These are phyloP conservation scores for Apiotrichum akiyoshidainum DNA, from an alignment of 1,284 basidiomycete genomes.

Conservation along the genomic window DNA sequence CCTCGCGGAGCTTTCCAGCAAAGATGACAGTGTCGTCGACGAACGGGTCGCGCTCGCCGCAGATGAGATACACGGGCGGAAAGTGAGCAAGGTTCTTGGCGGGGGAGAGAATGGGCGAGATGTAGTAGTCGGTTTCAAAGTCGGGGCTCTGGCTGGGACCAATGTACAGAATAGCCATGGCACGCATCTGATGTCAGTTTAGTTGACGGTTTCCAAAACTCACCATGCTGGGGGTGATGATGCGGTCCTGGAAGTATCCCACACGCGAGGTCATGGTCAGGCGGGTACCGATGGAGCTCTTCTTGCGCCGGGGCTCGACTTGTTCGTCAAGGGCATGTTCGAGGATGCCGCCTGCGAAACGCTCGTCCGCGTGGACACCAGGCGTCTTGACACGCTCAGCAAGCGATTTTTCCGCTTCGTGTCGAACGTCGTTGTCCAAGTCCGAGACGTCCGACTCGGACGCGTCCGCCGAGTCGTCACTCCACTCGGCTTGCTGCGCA, in stretches of 20 bases:
- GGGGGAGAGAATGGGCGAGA: slow-evolving; percentile 90
- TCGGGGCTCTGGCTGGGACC: slow-evolving; percentile 89
- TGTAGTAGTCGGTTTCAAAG: slow-evolving; percentile 88
- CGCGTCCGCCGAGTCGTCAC: slow-evolving; percentile 14
- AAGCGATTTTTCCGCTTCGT: slow-evolving; percentile 52
- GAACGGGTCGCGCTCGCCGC: slow-evolving; percentile 93
- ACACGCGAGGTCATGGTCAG: slow-evolving; percentile 94
- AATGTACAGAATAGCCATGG: slow-evolving; percentile 96
- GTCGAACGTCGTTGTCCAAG: slow-evolving; percentile 23
- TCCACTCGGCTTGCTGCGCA: slow-evolving; percentile 57
- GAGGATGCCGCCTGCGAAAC: slow-evolving; percentile 19
- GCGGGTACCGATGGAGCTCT: slow-evolving; percentile 65
- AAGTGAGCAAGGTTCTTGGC: slow-evolving; percentile 79
- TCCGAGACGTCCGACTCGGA: slow-evolving; percentile 11
- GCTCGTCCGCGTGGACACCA: slow-evolving; percentile 19
- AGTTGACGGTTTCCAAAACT: slow-evolving; percentile 37
- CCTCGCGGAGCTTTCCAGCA: slow-evolving; percentile 85
- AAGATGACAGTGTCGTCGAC: slow-evolving; percentile 93
- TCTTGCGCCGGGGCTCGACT: slow-evolving; percentile 44
- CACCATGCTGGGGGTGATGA: slow-evolving; percentile 88
- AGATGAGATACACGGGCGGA: slow-evolving; percentile 86
- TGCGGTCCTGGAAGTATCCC: slow-evolving; percentile 88
- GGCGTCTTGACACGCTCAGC: slow-evolving; percentile 51
- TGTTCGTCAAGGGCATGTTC: background rate
- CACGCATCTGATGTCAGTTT: slow-evolving; percentile 70